Conservation (phyloP, 371 early-diverging fungal genomes). For the Sporodiniella umbellata region DNA sequence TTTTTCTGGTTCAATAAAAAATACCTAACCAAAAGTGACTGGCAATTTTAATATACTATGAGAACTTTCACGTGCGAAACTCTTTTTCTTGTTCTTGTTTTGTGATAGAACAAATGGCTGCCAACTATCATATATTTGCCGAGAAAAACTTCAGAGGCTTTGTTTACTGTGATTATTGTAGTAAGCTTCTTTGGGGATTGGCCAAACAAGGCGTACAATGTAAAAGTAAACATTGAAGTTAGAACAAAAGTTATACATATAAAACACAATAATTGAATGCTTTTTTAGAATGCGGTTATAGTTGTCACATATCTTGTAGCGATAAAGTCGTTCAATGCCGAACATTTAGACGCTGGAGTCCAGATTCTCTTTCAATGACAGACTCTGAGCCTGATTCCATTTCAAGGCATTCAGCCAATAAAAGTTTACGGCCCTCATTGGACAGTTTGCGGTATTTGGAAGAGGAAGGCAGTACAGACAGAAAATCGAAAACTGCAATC, state of each 20-base stretch:
- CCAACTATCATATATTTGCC: conserved; percentile 41
- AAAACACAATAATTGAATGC: conserved; percentile 3
- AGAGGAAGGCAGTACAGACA: conserved; percentile 3
- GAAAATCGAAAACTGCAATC: not conserved
- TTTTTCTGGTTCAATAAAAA: too few species aligned
- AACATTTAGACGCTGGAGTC: conserved; percentile 27
- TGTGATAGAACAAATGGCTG: conserved; percentile 2
- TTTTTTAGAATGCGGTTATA: conserved; percentile 36
- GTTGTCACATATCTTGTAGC: conserved; percentile 34
- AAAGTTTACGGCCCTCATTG: not conserved
- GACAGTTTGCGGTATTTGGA: conserved; percentile 1
- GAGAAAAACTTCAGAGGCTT: conserved; percentile 50
- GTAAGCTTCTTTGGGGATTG: conserved; percentile 56
- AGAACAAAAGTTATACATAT: too few species aligned
- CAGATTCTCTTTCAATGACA: conserved; percentile 39
- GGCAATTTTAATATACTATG: too few species aligned
- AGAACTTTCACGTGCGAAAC: not conserved
- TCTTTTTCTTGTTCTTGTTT: conserved; percentile 5
- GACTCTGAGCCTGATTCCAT: conserved; percentile 46
- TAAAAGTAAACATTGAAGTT: conserved; percentile 27
- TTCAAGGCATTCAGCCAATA: conserved; percentile 23
- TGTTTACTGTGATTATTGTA: conserved; percentile 60
- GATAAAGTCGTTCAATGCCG: conserved; percentile 39
- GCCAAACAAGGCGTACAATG: conserved; percentile 57
- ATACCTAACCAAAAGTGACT: not conserved